These are phyloP conservation scores for Solanum megistacrolobum DNA, from an alignment of 257 asterid genomes.

Conservation along the genomic window DNA sequence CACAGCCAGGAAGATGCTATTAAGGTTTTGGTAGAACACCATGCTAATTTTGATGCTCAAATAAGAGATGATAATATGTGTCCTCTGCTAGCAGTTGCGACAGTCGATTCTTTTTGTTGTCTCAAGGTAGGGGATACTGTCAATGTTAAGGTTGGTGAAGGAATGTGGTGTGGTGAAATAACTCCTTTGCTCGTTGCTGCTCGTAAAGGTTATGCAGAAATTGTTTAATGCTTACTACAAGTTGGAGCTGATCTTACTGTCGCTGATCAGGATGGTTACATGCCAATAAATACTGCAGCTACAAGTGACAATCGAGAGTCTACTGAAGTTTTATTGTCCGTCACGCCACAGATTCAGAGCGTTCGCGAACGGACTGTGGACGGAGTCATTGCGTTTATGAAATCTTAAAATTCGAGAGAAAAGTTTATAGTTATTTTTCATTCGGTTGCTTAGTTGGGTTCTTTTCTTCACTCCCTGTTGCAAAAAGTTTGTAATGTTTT, in stretches of 20 bases:
- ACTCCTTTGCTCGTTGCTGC: conserved; percentile 87
- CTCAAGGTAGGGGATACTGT: conserved; percentile 55
- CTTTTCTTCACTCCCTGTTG: too few species aligned
- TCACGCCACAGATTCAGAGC: conserved; percentile 30
- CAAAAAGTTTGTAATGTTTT: too few species aligned
- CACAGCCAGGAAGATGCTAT: too few species aligned
- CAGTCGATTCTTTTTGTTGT: too few species aligned
- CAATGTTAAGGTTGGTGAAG: conserved; percentile 73
- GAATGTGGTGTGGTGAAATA: conserved; percentile 21
- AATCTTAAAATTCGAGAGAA: too few species aligned
- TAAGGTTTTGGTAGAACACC: too few species aligned
- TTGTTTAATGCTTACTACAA: conserved; percentile 58
- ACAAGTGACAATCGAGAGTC: conserved; percentile 46
- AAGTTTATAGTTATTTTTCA: too few species aligned
- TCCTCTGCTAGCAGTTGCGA: too few species aligned
- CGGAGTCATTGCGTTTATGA: neutral
- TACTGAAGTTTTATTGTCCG: conserved; percentile 63
- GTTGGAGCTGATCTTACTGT: conserved; percentile 83
- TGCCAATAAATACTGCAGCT: conserved; percentile 39
- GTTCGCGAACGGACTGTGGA: conserved; percentile 49
- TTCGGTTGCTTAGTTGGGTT: too few species aligned
- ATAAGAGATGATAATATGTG: too few species aligned
- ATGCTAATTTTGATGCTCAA: too few species aligned
- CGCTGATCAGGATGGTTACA: conserved; percentile 40
- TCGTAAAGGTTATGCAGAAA: conserved; percentile 57